phyloP scores from a whole-genome alignment of 148 eudicot genomes.

The Gaultheria prostrata region DNA sequence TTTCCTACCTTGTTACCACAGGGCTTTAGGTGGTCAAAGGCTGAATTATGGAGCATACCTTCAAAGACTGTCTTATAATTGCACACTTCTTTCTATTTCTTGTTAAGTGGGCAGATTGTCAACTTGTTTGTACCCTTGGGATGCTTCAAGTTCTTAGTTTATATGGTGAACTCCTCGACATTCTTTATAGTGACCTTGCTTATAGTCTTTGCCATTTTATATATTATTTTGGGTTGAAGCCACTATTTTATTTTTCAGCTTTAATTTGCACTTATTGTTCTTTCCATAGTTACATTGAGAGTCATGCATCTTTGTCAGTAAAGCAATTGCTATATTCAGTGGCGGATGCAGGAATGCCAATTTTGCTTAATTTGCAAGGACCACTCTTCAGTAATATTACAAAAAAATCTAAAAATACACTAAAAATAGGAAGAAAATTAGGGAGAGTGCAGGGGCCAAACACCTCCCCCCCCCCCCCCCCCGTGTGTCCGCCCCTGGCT shows the following conservation, averaged over 20 bases:
- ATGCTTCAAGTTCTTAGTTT: constrained; percentile 32
- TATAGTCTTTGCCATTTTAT: background rate
- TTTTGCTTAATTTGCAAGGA: too few relatives aligned
- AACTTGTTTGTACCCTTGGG: constrained; percentile 34
- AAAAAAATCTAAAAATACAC: too few relatives aligned
- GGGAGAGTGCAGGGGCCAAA: too few relatives aligned
- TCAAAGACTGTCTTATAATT: constrained; percentile 33
- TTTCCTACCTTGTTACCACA: constrained; percentile 6
- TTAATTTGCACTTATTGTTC: background rate
- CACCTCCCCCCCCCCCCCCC: too few relatives aligned
- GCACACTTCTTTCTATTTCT: constrained; percentile 28
- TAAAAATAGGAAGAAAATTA: too few relatives aligned
- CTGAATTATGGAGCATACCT: constrained; percentile 35
- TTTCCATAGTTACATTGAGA: background rate
- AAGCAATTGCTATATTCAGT: too few relatives aligned
- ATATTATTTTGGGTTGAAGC: background rate
- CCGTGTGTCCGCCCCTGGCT: too few relatives aligned
- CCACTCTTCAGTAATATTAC: too few relatives aligned
- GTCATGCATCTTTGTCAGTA: background rate
- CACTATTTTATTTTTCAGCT: constrained; percentile 3
- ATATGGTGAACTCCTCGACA: constrained; percentile 25
- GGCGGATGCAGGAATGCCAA: too few relatives aligned
- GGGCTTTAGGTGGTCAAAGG: constrained; percentile 27
- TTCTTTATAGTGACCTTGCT: background rate
- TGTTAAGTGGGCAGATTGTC: constrained; percentile 36